A percentile compares a stretch with the other conserved stretches of the same genome.
These are phyloP conservation scores for Pneumocystis carinii DNA, from an alignment of 1,139 yeast species.

Conservation along the genomic window DNA sequence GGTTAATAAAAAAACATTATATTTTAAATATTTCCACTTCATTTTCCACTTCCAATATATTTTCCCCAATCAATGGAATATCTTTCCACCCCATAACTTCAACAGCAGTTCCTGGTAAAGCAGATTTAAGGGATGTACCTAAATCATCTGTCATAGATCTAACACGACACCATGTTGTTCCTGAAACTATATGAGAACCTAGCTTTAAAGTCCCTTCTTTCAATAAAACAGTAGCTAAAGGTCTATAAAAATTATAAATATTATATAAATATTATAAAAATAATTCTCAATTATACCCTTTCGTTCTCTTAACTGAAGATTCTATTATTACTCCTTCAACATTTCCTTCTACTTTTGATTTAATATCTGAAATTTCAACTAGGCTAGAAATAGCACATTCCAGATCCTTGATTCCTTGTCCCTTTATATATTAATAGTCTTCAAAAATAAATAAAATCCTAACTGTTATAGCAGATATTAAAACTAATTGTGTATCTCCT, in stretches of 20 bases:
- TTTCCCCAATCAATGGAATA: slow-evolving; percentile 83
- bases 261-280: neutral
- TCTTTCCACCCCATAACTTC: slow-evolving; percentile 93
- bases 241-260: slow-evolving; percentile 17
- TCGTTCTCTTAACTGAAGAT: slow-evolving; percentile 64
- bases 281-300: slow-evolving; percentile 33
- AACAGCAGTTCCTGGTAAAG: slow-evolving; percentile 83
- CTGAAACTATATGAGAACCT: slow-evolving; percentile 67
- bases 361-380: slow-evolving; percentile 68
- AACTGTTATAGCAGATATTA: slow-evolving; percentile 66
- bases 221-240: slow-evolving; percentile 70
- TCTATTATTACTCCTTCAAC: slow-evolving; percentile 86
- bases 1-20: slow-evolving; percentile 2
- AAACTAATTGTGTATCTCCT: slow-evolving; percentile 84
- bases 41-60: slow-evolving; percentile 55
- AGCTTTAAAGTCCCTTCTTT: slow-evolving; percentile 60
- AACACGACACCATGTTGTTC: slow-evolving; percentile 73
- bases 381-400: slow-evolving; percentile 80
- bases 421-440: slow-evolving; percentile 19
- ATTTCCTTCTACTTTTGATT: slow-evolving; percentile 38
- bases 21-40: slow-evolving; percentile 55
- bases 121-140: slow-evolving; percentile 48
- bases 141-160: slow-evolving; percentile 65
- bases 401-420: slow-evolving; percentile 68
- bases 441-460: slow-evolving; percentile 21